Evolutionary conservation across 257 asterid species (phyloP), one percentile per base, ranked within the genome.

Genomic region (Penstemon newberryi): DNA sequence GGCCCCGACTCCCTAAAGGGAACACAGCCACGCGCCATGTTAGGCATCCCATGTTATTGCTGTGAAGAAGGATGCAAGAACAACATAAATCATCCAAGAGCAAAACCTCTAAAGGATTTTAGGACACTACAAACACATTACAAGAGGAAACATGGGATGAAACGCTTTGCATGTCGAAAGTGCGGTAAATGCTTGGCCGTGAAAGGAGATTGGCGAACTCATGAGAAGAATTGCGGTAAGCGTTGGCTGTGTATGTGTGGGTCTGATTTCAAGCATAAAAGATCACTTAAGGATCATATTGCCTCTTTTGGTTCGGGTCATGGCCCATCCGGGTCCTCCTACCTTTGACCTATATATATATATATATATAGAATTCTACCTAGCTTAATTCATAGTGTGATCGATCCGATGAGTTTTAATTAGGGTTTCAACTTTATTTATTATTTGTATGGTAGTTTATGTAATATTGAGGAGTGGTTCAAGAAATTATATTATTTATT

Each of bases 141-240:
- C 85, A 85, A 80, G 82, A 78, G 91, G 58, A 89, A 89, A 56
- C 94, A 89, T 8, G 87, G 90, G 51, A 70, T 52, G 36, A 87
- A 83, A 64, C 63, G 81, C 0, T 85, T 75, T 52, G 33, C 81
- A 2, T 89, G 96, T 33, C 80, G 95, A 0, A 85, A 82, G 33
- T 89, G 95, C 19, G 90, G 95, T 37, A 89, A 85, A 81, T 73
- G 83, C 6, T 37, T 87, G 68, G 95, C 93, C 36, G 88, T 87
- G 7, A 89, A 89, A 67, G 94, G 92, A 7, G 96, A 87, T 73
- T 89, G 96, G 95, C 76, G 95, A 38, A 87, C 92, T 0, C 92
- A 85, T 49, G 92, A 85, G 83, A 89, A 89, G 84, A 89, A 89
- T 67, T 89, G 96, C 71, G 92, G 95, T 3, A 87, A 82, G 72